These are phyloP conservation scores for Phytophthora nicotianae DNA, from an alignment of 352 stramenopile species.

Conservation along the genomic window DNA sequence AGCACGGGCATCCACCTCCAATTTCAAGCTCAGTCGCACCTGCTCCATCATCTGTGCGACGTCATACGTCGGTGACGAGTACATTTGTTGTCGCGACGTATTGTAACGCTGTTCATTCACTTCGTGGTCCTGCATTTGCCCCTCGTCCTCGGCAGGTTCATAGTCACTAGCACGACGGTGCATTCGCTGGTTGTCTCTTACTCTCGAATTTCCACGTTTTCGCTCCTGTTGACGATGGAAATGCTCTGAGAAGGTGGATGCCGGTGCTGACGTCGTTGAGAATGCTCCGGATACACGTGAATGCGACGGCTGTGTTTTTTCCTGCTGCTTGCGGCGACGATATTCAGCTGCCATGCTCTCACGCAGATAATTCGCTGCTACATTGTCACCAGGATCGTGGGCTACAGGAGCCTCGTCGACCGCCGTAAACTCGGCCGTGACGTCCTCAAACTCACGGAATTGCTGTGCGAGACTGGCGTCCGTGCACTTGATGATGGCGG, in stretches of 20 bases:
- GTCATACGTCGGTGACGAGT: slow-evolving; percentile 75
- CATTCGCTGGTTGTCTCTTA: slow-evolving; percentile 41
- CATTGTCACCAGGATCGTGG: slow-evolving; percentile 24
- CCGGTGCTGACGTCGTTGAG: slow-evolving; percentile 2
- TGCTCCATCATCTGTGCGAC: slow-evolving; percentile 88
- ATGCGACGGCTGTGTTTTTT: slow-evolving; percentile 22
- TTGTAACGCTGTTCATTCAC: slow-evolving; percentile 11
- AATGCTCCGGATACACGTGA: slow-evolving; percentile 30
- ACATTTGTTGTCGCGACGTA: slow-evolving; percentile 45
- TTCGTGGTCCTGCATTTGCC: slow-evolving; percentile 26
- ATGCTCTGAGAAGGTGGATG: slow-evolving; percentile 47
- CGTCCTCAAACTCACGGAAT: slow-evolving; percentile 68
- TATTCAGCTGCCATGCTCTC: slow-evolving; percentile 41
- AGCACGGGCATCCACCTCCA: slow-evolving; percentile 80
- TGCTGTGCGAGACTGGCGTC: slow-evolving; percentile 79
- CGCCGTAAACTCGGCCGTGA: slow-evolving; percentile 31
- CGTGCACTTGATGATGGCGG: slow-evolving; percentile 82
- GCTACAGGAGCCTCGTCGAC: slow-evolving; percentile 2
- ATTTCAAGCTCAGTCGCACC: slow-evolving; percentile 78
- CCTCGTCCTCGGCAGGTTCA: slow-evolving; percentile 19
- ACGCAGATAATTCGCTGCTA: slow-evolving; percentile 42
- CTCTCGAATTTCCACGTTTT: slow-evolving; percentile 32
- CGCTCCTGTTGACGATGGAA: slow-evolving; percentile 60
- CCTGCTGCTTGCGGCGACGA: slow-evolving; percentile 15
- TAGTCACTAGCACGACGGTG: slow-evolving; percentile 26